Conservation (phyloP, 345 rosid species). For the Eucalyptus urophylla region DNA sequence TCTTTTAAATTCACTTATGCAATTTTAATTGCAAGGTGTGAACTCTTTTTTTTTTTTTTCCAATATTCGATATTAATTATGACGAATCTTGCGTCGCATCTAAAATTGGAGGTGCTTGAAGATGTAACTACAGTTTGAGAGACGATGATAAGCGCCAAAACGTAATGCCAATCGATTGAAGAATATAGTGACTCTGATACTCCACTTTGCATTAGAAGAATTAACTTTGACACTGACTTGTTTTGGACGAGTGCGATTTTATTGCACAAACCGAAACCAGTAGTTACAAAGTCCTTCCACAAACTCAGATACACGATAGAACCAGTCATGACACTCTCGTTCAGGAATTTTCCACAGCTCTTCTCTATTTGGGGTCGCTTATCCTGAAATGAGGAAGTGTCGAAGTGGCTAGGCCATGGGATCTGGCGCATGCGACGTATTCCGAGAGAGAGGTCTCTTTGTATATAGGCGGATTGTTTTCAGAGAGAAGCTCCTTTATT, state of each 20-base stretch:
- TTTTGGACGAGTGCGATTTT: not conserved
- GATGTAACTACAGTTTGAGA: not conserved
- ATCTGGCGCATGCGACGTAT: conserved; percentile 16
- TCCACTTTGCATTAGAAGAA: not conserved
- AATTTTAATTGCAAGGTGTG: not conserved
- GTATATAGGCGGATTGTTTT: conserved; percentile 16
- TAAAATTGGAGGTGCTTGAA: not conserved
- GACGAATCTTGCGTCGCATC: not conserved
- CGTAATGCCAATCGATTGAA: not conserved
- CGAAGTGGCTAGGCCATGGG: conserved; percentile 28
- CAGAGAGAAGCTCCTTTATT: conserved; percentile 18
- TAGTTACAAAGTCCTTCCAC: not conserved
- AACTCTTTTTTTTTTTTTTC: not conserved
- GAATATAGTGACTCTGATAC: not conserved
- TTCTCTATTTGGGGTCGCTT: not conserved
- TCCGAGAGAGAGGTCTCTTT: conserved; percentile 16
- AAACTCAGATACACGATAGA: not conserved
- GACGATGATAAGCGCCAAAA: not conserved
- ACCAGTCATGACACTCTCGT: not conserved
- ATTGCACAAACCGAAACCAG: not conserved
- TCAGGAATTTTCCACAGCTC: not conserved
- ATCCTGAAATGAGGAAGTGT: conserved; percentile 16
- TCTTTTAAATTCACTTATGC: not conserved
- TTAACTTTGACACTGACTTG: not conserved
- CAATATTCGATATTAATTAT: not conserved